A percentile compares a stretch with the other conserved stretches of the same genome.
phyloP scores from a whole-genome alignment of 345 rosid species.

The Noccaea caerulescens region DNA sequence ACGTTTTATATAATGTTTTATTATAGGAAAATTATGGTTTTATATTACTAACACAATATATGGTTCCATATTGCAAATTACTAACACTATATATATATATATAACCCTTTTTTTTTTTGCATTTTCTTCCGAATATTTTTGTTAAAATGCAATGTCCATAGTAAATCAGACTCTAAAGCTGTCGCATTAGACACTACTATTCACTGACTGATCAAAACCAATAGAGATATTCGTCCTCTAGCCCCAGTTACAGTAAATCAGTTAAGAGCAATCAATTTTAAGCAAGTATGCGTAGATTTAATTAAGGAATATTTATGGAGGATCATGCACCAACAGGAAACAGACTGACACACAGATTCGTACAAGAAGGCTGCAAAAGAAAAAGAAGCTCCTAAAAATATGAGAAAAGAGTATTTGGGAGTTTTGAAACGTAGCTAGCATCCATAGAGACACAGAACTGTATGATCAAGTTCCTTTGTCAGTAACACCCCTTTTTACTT shows the following conservation, averaged over 20 bases:
- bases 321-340: constrained; percentile 39
- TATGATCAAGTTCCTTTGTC: constrained; percentile 33
- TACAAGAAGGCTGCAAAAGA: constrained; percentile 36
- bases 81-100: too few species aligned
- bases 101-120: neutral
- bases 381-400: constrained; percentile 43
- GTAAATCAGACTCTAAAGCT: constrained; percentile 12
- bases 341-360: constrained; percentile 42
- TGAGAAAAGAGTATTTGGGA: constrained; percentile 27
- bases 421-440: constrained; percentile 24
- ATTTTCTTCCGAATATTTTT: neutral
- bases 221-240: neutral
- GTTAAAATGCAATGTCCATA: neutral
- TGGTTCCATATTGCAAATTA: neutral
- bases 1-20: neutral
- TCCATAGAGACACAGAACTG: constrained; percentile 28
- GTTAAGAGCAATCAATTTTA: too few species aligned
- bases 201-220: neutral
- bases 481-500: constrained; percentile 37
- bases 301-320: constrained; percentile 18
- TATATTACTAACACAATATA: constrained; percentile 5
- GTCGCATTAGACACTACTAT: constrained; percentile 11
- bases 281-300: neutral
- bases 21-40: constrained; percentile 28
- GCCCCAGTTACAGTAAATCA: too few species aligned